Percentiles rank a stretch among this genome's conserved stretches.
These are phyloP conservation scores for Eruca vesicaria DNA, from an alignment of 441 rosid species.

Conservation along the genomic window DNA sequence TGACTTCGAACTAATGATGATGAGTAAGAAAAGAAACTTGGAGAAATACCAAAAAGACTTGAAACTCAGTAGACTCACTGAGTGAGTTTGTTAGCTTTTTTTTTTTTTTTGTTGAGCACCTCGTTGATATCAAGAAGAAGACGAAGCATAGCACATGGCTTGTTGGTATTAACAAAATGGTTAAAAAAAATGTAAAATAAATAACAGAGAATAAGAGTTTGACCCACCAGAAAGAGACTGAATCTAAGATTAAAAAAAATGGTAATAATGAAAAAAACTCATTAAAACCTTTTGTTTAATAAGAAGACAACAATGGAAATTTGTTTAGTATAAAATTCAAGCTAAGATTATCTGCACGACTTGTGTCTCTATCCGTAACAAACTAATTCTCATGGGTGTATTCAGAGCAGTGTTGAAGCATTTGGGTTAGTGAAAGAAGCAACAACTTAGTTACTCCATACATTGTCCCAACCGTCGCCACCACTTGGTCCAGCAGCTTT, in stretches of 20 bases:
- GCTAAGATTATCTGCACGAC: background rate
- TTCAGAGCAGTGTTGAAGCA: background rate
- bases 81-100: background rate
- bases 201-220: background rate
- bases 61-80: background rate
- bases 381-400: constrained; percentile 5
- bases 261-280: no score
- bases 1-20: background rate
- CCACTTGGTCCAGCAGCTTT: constrained; percentile 68
- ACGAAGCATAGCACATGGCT: no score
- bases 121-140: no score
- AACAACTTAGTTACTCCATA: constrained; percentile 62
- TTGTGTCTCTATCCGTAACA: constrained; percentile 1
- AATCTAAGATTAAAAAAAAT: no score
- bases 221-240: no score
- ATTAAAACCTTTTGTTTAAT: no score
- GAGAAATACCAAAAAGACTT: no score
- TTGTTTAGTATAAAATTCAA: no score
- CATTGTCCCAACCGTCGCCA: constrained; percentile 80
- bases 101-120: background rate
- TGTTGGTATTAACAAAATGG: no score
- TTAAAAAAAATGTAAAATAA: no score
- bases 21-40: background rate
- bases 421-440: background rate
- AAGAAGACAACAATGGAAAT: no score